These are phyloP conservation scores for Fagopyrum tataricum DNA, from an alignment of 148 eudicot genomes.

Conservation along the genomic window DNA sequence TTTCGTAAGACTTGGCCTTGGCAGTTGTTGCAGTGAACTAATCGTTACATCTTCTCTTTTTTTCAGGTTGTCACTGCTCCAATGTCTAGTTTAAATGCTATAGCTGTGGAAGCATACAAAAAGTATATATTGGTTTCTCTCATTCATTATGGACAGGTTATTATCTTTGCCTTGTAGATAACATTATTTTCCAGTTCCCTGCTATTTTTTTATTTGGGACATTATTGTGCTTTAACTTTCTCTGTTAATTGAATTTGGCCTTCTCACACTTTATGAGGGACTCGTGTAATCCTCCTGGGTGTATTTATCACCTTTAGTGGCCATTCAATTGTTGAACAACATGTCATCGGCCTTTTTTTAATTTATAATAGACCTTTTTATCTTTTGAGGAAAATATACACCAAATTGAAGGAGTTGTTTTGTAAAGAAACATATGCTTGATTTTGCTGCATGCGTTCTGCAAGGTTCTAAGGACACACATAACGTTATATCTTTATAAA, in stretches of 20 bases:
- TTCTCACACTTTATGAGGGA: not conserved
- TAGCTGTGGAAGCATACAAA: slow-evolving; percentile 96
- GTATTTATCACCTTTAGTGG: too few species aligned
- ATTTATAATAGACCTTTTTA: not conserved
- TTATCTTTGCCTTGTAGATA: not conserved
- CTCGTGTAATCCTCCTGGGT: not conserved
- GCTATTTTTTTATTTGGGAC: not conserved
- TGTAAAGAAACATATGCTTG: not conserved
- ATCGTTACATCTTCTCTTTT: slow-evolving; percentile 1
- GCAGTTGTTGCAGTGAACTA: not conserved
- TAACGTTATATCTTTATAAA: not conserved
- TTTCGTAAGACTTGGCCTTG: not conserved
- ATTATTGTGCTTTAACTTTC: not conserved
- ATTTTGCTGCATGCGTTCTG: not conserved
- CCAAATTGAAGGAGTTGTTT: not conserved
- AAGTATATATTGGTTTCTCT: slow-evolving; percentile 87
- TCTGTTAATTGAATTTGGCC: not conserved
- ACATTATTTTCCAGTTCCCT: not conserved
- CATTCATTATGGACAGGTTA: slow-evolving; percentile 87
- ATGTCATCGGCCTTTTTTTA: not conserved
- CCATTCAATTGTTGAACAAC: not conserved
- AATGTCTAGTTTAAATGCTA: slow-evolving; percentile 65
- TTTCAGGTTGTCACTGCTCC: slow-evolving; percentile 93
- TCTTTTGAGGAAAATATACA: not conserved
- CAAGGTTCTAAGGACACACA: not conserved